phyloP scores from a whole-genome alignment of 345 rosid species.

The Brassica juncea region DNA sequence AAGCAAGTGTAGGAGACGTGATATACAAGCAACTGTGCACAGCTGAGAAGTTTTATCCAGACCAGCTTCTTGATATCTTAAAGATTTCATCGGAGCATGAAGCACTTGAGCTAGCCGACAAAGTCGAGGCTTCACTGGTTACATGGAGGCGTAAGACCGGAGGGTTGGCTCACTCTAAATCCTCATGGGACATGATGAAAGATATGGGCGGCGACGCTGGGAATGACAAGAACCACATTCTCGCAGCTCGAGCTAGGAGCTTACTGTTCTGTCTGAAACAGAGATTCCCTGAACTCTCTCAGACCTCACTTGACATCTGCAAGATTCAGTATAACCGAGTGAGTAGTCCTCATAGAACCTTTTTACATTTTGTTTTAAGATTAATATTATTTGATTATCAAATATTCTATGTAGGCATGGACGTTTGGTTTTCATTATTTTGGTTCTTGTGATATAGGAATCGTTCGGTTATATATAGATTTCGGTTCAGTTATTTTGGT shows the following conservation, averaged over 20 bases:
- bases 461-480: too few relatives aligned
- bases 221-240: constrained; percentile 68
- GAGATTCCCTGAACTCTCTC: constrained; percentile 85
- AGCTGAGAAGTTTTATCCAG: constrained; percentile 71
- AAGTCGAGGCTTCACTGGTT: constrained; percentile 81
- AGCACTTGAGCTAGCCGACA: constrained; percentile 87
- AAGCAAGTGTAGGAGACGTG: constrained; percentile 73
- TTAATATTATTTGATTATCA: background rate
- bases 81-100: constrained; percentile 80
- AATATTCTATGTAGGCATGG: too few relatives aligned
- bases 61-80: constrained; percentile 63
- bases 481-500: too few relatives aligned
- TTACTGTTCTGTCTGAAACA: constrained; percentile 80
- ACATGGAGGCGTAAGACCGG: constrained; percentile 95
- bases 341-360: constrained; percentile 12
- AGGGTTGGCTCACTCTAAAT: constrained; percentile 64
- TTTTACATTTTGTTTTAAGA: background rate
- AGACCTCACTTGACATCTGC: constrained; percentile 89
- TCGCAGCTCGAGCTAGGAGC: constrained; percentile 86
- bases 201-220: constrained; percentile 67
- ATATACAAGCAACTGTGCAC: constrained; percentile 66
- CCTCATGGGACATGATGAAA: constrained; percentile 88
- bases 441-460: too few relatives aligned
- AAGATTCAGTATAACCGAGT: constrained; percentile 86
- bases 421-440: too few relatives aligned